Evolutionary conservation across 208 protist species (phyloP).

Genomic region (Trypanosoma caninum): DNA sequence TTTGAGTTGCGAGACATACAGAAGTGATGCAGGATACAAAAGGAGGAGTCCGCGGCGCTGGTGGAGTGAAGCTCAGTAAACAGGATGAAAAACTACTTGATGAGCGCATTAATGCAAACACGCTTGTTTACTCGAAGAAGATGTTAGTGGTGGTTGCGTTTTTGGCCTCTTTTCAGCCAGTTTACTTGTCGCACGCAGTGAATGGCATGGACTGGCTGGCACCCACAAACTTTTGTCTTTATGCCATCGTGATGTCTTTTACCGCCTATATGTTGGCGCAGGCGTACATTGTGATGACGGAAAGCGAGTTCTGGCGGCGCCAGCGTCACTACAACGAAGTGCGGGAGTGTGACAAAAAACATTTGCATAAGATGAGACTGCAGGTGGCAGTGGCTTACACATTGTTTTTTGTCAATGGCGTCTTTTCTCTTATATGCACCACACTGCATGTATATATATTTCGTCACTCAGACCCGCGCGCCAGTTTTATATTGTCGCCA

Average conservation of each 20-base stretch:
- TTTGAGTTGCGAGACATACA: no score
- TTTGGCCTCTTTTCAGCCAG: constrained; percentile 74
- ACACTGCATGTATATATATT: constrained; percentile 82
- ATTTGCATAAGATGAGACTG: constrained; percentile 72
- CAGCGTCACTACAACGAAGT: constrained; percentile 86
- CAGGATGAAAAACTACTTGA: constrained; percentile 77
- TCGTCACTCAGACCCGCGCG: constrained; percentile 76
- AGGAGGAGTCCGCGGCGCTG: background rate
- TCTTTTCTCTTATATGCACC: constrained; percentile 78
- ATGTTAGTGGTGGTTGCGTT: constrained; percentile 57
- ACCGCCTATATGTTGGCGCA: constrained; percentile 78
- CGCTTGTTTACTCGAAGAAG: constrained; percentile 74
- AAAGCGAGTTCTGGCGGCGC: constrained; percentile 86
- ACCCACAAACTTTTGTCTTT: constrained; percentile 58
- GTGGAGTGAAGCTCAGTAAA: constrained; percentile 16
- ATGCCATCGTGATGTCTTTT: constrained; percentile 39
- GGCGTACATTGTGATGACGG: constrained; percentile 85
- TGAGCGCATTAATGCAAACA: constrained; percentile 79
- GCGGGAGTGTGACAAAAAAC: constrained; percentile 50
- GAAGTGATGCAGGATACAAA: background rate
- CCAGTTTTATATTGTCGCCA: constrained; percentile 75
- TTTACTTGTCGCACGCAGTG: constrained; percentile 84
- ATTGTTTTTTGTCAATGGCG: constrained; percentile 81
- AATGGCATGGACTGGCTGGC: constrained; percentile 66
- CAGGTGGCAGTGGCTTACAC: constrained; percentile 76